phyloP scores from a whole-genome alignment of 306 rosid species.

The Quillaja saponaria region DNA sequence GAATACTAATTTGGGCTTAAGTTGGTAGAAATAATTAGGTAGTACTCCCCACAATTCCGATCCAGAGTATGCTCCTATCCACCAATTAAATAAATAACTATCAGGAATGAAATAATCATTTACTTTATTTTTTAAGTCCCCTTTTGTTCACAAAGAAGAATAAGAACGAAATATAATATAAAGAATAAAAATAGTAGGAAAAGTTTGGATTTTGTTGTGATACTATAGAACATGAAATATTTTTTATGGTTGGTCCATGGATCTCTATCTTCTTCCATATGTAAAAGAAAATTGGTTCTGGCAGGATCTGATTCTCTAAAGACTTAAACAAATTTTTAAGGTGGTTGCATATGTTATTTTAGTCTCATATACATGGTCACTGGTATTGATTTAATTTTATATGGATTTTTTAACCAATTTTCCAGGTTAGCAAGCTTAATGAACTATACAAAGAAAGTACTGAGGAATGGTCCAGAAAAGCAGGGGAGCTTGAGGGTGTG shows the following conservation, averaged over 20 bases:
- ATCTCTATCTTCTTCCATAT: no score
- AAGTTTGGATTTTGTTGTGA: no score
- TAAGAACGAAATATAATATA: not conserved
- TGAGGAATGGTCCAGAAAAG: conserved; percentile 89
- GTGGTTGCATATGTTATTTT: no score
- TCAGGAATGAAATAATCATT: not conserved
- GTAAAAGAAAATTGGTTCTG: no score
- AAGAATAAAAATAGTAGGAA: not conserved
- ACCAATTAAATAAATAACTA: not conserved
- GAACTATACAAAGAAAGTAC: conserved; percentile 86
- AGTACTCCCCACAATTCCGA: conserved; percentile 1
- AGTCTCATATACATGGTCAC: no score
- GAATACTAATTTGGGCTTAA: not conserved
- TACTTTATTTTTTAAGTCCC: not conserved
- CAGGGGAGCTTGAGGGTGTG: conserved; percentile 88
- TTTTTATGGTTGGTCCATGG: no score
- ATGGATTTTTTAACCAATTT: not conserved
- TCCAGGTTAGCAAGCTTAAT: conserved; percentile 76
- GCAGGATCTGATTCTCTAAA: no score
- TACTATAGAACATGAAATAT: no score
- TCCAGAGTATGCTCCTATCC: not conserved
- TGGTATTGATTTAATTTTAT: no score
- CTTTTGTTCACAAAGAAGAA: not conserved
- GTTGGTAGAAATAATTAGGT: not conserved
- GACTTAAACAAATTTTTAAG: no score